These are phyloP conservation scores for Sugiyamaella grinbergsii DNA, from an alignment of 1,139 yeast species.

Conservation along the genomic window DNA sequence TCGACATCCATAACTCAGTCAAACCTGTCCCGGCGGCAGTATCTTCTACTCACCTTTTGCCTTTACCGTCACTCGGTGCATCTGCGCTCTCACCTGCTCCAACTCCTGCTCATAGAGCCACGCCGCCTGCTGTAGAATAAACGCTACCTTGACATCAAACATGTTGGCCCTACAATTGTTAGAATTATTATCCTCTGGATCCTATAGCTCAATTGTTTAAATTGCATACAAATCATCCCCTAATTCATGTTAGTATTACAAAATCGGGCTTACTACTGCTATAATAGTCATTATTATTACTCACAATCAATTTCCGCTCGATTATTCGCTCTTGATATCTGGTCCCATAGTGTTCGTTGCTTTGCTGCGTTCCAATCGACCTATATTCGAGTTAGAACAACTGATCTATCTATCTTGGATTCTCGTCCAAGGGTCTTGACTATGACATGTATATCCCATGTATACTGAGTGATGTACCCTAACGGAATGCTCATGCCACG, in stretches of 20 bases:
- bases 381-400: too few relatives aligned
- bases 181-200: too few relatives aligned
- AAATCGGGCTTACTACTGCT: too few relatives aligned
- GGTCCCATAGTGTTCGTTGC: constrained; percentile 48
- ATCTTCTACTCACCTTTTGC: constrained; percentile 10
- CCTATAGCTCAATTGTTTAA: too few relatives aligned
- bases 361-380: constrained; percentile 47
- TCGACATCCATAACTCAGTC: background rate
- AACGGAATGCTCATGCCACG: too few relatives aligned
- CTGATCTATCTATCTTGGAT: too few relatives aligned
- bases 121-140: constrained; percentile 50
- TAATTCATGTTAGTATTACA: constrained; percentile 1
- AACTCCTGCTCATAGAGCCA: constrained; percentile 52
- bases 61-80: constrained; percentile 34
- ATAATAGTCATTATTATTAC: background rate
- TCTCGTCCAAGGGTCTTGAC: too few relatives aligned
- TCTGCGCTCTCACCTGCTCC: constrained; percentile 45
- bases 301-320: constrained; percentile 48
- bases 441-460: too few relatives aligned
- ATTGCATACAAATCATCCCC: constrained; percentile 23
- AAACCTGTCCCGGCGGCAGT: background rate
- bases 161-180: constrained; percentile 31
- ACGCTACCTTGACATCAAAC: constrained; percentile 46
- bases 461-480: too few relatives aligned
- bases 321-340: constrained; percentile 43